These are phyloP conservation scores for Beauveria pseudobassiana DNA, from an alignment of 2,329 filamentous ascomycete genomes.

Conservation along the genomic window DNA sequence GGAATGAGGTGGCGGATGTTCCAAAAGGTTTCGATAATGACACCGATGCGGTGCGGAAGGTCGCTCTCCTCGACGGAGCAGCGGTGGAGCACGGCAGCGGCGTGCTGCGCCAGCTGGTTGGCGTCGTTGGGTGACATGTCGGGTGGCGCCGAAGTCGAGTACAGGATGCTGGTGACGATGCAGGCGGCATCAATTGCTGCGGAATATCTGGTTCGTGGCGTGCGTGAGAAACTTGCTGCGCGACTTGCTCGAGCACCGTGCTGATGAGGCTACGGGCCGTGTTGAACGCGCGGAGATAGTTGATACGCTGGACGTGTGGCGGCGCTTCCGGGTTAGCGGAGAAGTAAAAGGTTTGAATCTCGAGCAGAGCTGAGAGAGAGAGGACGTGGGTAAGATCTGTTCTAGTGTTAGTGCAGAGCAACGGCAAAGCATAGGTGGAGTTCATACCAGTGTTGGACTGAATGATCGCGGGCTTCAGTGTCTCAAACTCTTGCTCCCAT, in stretches of 20 bases:
- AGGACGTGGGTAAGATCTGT: slow-evolving; percentile 42
- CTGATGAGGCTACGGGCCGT: slow-evolving; percentile 40
- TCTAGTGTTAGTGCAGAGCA: neutral
- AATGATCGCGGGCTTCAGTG: slow-evolving; percentile 37
- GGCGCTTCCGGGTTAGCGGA: slow-evolving; percentile 33
- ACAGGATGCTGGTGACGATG: slow-evolving; percentile 37
- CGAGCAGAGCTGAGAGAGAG: slow-evolving; percentile 40
- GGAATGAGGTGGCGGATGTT: slow-evolving; percentile 30
- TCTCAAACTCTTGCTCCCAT: slow-evolving; percentile 46
- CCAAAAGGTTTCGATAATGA: slow-evolving; percentile 45
- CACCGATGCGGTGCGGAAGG: slow-evolving; percentile 36
- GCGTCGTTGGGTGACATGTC: slow-evolving; percentile 25
- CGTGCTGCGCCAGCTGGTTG: slow-evolving; percentile 22
- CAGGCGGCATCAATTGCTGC: slow-evolving; percentile 37
- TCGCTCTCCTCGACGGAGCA: slow-evolving; percentile 43
- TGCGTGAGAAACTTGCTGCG: slow-evolving; percentile 35
- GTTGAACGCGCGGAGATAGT: slow-evolving; percentile 39
- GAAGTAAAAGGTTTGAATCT: slow-evolving; percentile 48
- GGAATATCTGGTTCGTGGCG: slow-evolving; percentile 42
- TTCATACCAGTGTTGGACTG: slow-evolving; percentile 38
- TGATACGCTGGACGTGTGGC: slow-evolving; percentile 33
- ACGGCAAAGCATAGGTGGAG: neutral
- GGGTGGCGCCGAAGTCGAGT: slow-evolving; percentile 31
- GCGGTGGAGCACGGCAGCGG: slow-evolving; percentile 29
- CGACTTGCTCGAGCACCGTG: slow-evolving; percentile 31